Conservation (phyloP, 2,329 filamentous ascomycete genomes). For the Venturia pyrina region DNA sequence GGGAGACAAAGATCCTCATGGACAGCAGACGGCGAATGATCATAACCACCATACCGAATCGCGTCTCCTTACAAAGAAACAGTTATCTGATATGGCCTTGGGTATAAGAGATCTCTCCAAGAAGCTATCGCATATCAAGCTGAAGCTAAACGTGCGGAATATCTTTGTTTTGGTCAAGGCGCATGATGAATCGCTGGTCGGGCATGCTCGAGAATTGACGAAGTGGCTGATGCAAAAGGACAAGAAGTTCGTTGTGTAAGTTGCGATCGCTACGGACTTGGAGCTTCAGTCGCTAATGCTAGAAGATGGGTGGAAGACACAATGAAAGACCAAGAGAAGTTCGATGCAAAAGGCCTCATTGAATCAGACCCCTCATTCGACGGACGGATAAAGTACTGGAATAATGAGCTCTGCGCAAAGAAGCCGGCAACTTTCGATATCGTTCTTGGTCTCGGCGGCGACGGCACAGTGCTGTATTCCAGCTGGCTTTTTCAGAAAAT, state of each 20-base stretch:
- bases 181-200: conserved; percentile 73
- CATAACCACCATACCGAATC: conserved; percentile 37
- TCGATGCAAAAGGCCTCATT: conserved; percentile 61
- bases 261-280: background rate
- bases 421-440: conserved; percentile 89
- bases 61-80: conserved; percentile 85
- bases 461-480: conserved; percentile 93
- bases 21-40: conserved; percentile 24
- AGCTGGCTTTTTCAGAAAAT: conserved; percentile 96
- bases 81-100: conserved; percentile 94
- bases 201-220: conserved; percentile 64
- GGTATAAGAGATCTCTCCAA: conserved; percentile 86
- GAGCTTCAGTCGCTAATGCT: background rate
- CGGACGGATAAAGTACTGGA: conserved; percentile 70
- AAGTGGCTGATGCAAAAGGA: conserved; percentile 72
- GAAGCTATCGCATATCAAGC: conserved; percentile 68
- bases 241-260: conserved; percentile 61
- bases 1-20: conserved; percentile 16
- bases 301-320: conserved; percentile 61
- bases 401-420: conserved; percentile 62
- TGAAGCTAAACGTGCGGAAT: conserved; percentile 70
- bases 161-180: conserved; percentile 88
- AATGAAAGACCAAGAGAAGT: conserved; percentile 59
- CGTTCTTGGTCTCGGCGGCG: conserved; percentile 80
- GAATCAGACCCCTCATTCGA: conserved; percentile 46